phyloP scores from a whole-genome alignment of 2,329 filamentous ascomycete genomes.

The Sporothrix humicola region DNA sequence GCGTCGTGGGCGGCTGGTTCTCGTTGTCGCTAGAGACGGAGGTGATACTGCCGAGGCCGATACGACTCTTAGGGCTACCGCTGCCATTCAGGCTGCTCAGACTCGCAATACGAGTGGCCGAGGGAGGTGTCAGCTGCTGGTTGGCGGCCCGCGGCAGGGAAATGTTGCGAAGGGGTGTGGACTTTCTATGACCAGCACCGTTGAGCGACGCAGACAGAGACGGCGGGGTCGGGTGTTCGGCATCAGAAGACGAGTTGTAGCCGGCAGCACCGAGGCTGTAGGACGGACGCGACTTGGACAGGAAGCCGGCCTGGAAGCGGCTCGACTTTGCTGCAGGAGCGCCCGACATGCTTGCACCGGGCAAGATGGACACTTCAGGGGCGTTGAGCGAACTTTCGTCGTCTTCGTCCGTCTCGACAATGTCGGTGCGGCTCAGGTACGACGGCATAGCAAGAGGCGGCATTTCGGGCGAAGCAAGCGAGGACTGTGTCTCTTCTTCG shows the following conservation, averaged over 20 bases:
- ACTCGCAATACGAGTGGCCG: slow-evolving; percentile 43
- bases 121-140: slow-evolving; percentile 54
- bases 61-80: slow-evolving; percentile 42
- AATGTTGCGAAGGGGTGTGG: slow-evolving; percentile 56
- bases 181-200: slow-evolving; percentile 32
- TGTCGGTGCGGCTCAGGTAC: slow-evolving; percentile 33
- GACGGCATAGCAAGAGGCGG: slow-evolving; percentile 20
- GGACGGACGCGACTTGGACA: slow-evolving; percentile 60
- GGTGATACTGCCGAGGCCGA: background rate
- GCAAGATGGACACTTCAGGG: slow-evolving; percentile 50
- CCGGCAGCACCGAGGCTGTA: slow-evolving; percentile 42
- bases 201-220: background rate
- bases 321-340: slow-evolving; percentile 60
- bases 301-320: slow-evolving; percentile 87
- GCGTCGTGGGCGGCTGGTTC: slow-evolving; percentile 54
- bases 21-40: slow-evolving; percentile 48
- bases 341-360: slow-evolving; percentile 13
- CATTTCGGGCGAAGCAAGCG: slow-evolving; percentile 54
- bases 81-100: slow-evolving; percentile 35
- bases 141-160: slow-evolving; percentile 57
- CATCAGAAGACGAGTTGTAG: slow-evolving; percentile 55
- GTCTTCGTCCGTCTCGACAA: slow-evolving; percentile 31
- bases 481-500: slow-evolving; percentile 27
- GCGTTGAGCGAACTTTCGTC: slow-evolving; percentile 42
- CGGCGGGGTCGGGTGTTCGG: slow-evolving; percentile 49